Evolutionary conservation across 1,284 basidiomycete species (phyloP).

Genomic region (Fistulina hepatica): DNA sequence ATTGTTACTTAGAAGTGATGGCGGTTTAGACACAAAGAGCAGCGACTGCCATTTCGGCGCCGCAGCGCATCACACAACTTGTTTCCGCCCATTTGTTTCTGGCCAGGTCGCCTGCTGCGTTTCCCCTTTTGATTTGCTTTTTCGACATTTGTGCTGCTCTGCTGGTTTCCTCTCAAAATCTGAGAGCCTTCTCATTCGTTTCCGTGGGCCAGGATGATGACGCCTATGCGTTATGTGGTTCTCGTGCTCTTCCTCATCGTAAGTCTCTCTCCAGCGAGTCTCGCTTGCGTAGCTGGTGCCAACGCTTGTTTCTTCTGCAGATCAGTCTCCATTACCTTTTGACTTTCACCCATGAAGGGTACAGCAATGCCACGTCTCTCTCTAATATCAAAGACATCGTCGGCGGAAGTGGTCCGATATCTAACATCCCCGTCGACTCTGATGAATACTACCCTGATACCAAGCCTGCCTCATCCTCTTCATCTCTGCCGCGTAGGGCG

Average conservation of each 20-base stretch:
- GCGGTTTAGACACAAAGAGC: too few relatives aligned
- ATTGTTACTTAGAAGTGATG: too few relatives aligned
- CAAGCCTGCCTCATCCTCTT: slow-evolving; percentile 22
- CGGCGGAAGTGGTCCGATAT: slow-evolving; percentile 30
- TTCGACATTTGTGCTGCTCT: too few relatives aligned
- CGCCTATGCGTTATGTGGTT: slow-evolving; percentile 63
- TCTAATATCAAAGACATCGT: slow-evolving; percentile 38
- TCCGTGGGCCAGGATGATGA: slow-evolving; percentile 75
- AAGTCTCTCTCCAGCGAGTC: slow-evolving; percentile 18
- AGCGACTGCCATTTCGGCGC: too few relatives aligned
- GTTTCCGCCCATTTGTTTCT: too few relatives aligned
- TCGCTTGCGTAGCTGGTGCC: not conserved
- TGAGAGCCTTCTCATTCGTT: too few relatives aligned
- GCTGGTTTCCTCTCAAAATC: too few relatives aligned
- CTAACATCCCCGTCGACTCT: slow-evolving; percentile 35
- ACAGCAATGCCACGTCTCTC: slow-evolving; percentile 55
- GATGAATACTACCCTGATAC: slow-evolving; percentile 41
- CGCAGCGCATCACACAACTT: too few relatives aligned
- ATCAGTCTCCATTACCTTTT: slow-evolving; percentile 64
- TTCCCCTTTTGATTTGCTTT: too few relatives aligned
- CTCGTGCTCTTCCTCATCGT: slow-evolving; percentile 59
- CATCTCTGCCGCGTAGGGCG: slow-evolving; percentile 42
- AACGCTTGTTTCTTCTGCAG: slow-evolving; percentile 24
- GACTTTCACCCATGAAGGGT: slow-evolving; percentile 59
- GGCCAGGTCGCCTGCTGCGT: too few relatives aligned